Evolutionary conservation across 352 stramenopile genomes (phyloP), one percentile per base, ranked within the genome.

Genomic region (Pythium aristosporum): DNA sequence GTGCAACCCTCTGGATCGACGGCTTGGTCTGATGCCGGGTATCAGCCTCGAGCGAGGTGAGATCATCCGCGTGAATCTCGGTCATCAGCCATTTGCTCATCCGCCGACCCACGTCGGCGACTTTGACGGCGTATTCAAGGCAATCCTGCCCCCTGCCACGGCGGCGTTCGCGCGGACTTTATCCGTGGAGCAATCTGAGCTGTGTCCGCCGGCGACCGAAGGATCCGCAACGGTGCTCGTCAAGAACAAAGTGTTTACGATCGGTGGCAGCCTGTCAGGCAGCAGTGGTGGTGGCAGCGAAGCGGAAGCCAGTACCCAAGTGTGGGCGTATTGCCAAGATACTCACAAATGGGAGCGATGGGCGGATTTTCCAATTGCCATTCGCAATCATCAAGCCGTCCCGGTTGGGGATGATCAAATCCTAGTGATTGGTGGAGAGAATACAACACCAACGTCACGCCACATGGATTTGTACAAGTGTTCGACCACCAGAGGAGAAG

Each of bases 381-480:
- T 96, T 70, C 77, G 80, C 15, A 72, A 91, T 47, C 87, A 96
- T 54, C 87, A 94, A 75, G 74, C 77, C 49, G 79, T 96, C 39
- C 55, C 70, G 7, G 73, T 96, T 48, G 81, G 88, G 53, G 83
- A 92, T 23, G 74, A 74, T 51, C 78, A 88, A 21, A 83, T 96
- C 53, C 61, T 96, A 32, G 85, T 94, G n/a, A 73, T 96, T 52
- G 87, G 87, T 34, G 87, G 87, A 6, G 87, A 96, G 51, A 87
- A 74, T 39, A 80, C 79, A 46, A 81, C 74, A 42, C 68, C 81
- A 11, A 77, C 85, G 1, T 96, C 87, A 8, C 73, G 87, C 2
- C 87, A 96, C 48, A 91, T 96, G 80, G 85, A 96, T 60, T 52
- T 94, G 47, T 96, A 94, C 65, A 91, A 82, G 56, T 92, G 82